Evolutionary conservation across 2,329 filamentous ascomycete species (phyloP), one percentile per base, ranked within the genome.

Genomic region (Botrytis tulipae): DNA sequence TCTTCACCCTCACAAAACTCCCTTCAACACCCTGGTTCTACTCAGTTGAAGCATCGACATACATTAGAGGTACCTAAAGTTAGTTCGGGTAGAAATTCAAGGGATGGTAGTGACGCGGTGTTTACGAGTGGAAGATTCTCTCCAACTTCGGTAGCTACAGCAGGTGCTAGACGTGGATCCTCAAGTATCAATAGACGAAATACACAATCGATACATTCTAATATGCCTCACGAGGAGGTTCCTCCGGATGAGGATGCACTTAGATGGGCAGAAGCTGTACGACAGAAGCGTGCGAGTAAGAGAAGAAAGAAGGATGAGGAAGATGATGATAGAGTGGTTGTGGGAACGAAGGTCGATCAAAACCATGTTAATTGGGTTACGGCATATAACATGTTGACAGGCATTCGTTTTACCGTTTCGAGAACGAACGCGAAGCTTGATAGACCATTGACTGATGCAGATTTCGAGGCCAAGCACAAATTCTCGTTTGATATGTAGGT

Each of bases 321-420:
- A 78, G 94, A 98, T 77, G 96, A 98, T 75, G 95, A 98, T 79
- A 90, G 95, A 75, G 95, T 99, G 16, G 88, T 98, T 46, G 95
- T 99, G 29, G 96, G 96, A 74, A 99, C 94, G 74, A 98, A 98
- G 84, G 96, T 99, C 70, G 96, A 99, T 81, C 95, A 98, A 85
- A 93, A 93, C 80, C 96, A 99, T 82, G 93, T 94, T 78, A 98
- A 98, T 83, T 99, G 93, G 91, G 94, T 97, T 62, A 98, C 94
- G 2, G 96, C 96, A 74, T 99, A 99, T 86, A 99, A 99, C 83
- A 99, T 99, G 96, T 88, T 99, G 84, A 99, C 96, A 57, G 96
- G 96, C 76, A 99, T 99, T 81, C 94, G 96, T 73, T 97, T 98
- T 79, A 95, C 94, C 61, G 96, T 99, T 40, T 98, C 95, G 76